These are phyloP conservation scores for Plantago coronopus DNA, from an alignment of 305 asterid species.

Conservation along the genomic window DNA sequence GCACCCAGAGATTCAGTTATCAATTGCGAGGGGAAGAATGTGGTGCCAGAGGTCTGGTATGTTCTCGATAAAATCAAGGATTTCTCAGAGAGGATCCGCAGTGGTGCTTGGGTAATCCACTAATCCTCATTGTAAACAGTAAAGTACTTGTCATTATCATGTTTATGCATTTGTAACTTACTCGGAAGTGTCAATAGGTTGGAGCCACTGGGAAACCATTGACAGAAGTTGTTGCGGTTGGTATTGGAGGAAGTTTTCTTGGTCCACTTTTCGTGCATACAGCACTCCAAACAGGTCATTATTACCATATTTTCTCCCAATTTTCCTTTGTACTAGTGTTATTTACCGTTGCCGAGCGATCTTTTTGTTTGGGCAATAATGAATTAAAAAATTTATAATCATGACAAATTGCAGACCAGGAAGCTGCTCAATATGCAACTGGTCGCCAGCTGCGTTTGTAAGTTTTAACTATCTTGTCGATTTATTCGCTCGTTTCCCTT, in stretches of 20 bases:
- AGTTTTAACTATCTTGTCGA: slow-evolving; percentile 31
- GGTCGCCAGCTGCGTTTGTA: slow-evolving; percentile 94
- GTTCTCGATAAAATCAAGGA: slow-evolving; percentile 90
- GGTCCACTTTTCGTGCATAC: slow-evolving; percentile 98
- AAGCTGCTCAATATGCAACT: slow-evolving; percentile 73
- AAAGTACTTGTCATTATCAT: slow-evolving; percentile 13
- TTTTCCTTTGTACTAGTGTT: slow-evolving; percentile 11
- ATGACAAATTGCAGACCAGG: slow-evolving; percentile 60
- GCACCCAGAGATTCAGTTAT: slow-evolving; percentile 79
- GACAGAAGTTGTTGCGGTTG: slow-evolving; percentile 87
- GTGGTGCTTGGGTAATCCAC: slow-evolving; percentile 88
- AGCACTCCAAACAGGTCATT: slow-evolving; percentile 93
- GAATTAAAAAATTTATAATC: slow-evolving; percentile 20
- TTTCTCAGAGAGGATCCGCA: slow-evolving; percentile 89
- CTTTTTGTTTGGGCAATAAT: slow-evolving; percentile 5
- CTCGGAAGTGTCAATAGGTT: slow-evolving; percentile 40
- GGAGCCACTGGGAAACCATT: slow-evolving; percentile 92
- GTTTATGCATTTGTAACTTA: slow-evolving; percentile 17
- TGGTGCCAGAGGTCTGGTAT: slow-evolving; percentile 96
- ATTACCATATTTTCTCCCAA: slow-evolving; percentile 15
- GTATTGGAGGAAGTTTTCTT: slow-evolving; percentile 97
- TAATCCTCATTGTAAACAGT: slow-evolving; percentile 31
- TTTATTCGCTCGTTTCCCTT: slow-evolving; percentile 15
- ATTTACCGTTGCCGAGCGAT: slow-evolving; percentile 12
- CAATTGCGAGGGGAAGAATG: slow-evolving; percentile 90